phyloP scores from a whole-genome alignment of 192 early-diverging fungal species.

The Dimargaris verticillata region DNA sequence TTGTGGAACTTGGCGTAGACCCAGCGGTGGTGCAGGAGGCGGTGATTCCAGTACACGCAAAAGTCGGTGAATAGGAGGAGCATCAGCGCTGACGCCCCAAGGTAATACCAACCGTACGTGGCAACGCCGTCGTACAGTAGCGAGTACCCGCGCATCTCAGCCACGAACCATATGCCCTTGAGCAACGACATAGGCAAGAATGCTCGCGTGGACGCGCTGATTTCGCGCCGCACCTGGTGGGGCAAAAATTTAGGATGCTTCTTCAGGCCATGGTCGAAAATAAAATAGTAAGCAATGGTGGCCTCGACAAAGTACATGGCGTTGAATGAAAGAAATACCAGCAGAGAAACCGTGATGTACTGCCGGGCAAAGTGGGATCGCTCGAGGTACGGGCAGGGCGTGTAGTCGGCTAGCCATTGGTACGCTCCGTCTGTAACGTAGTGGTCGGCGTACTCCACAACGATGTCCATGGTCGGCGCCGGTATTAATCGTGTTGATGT shows the following conservation, averaged over 20 bases:
- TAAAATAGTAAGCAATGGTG: conserved; percentile 55
- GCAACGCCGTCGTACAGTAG: conserved; percentile 56
- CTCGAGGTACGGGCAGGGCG: conserved; percentile 21
- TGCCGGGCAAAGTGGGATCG: conserved; percentile 57
- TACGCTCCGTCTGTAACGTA: conserved; percentile 47
- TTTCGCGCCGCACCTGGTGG: conserved; percentile 78
- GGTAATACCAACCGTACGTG: conserved; percentile 58
- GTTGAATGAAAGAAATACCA: conserved; percentile 51
- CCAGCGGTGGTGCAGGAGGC: conserved; percentile 73
- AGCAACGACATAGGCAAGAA: conserved; percentile 66
- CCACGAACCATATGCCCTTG: conserved; percentile 81
- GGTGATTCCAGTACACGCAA: conserved; percentile 94
- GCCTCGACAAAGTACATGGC: conserved; percentile 71
- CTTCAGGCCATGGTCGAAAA: conserved; percentile 76
- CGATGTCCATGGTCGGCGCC: conserved; percentile 36
- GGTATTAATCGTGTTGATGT: too few relatives aligned
- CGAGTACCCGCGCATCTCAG: conserved; percentile 80
- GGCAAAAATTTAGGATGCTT: conserved; percentile 86
- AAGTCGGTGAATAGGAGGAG: conserved; percentile 91
- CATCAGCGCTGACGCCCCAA: conserved; percentile 37
- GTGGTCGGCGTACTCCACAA: conserved; percentile 42
- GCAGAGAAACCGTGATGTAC: conserved; percentile 46
- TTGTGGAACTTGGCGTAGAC: conserved; percentile 86
- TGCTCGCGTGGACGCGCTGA: conserved; percentile 54
- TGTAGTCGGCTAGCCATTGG: conserved; percentile 27